phyloP scores from a whole-genome alignment of 1,139 yeast genomes.

The Yamadazyma conglobata region DNA sequence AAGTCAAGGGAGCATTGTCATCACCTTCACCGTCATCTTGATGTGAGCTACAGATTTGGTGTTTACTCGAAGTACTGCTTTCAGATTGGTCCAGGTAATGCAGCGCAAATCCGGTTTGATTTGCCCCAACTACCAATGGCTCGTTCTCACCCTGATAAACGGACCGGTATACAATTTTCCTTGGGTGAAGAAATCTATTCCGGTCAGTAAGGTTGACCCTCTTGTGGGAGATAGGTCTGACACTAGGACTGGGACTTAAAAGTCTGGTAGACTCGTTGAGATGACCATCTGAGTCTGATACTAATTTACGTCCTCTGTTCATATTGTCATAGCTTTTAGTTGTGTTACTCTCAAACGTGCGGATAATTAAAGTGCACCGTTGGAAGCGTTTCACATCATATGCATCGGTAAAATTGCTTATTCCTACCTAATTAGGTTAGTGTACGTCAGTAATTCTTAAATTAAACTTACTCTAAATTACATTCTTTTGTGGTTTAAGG shows the following conservation, averaged over 20 bases:
- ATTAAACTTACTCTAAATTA: no score
- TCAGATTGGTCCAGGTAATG: not conserved
- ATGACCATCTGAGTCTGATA: no score
- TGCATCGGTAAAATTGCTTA: no score
- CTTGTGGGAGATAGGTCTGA: slow-evolving; percentile 29
- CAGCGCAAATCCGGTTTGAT: no score
- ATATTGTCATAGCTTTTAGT: slow-evolving; percentile 1
- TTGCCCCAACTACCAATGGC: slow-evolving; percentile 12
- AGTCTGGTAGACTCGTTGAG: no score
- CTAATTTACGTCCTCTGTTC: slow-evolving; percentile 4
- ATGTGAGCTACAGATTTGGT: not conserved
- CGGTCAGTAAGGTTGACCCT: slow-evolving; percentile 24
- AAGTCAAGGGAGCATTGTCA: no score
- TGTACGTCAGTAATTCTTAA: no score
- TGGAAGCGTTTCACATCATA: no score
- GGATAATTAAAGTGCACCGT: no score
- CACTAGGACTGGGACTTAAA: slow-evolving; percentile 31
- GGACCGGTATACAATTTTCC: slow-evolving; percentile 15
- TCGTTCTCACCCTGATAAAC: slow-evolving; percentile 16
- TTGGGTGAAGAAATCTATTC: slow-evolving; percentile 5
- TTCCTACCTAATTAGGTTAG: no score
- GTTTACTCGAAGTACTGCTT: not conserved
- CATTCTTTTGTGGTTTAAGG: no score
- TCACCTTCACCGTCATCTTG: not conserved
- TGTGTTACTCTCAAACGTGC: not conserved